A percentile compares a stretch with the other conserved stretches of the same genome.
These are phyloP conservation scores for Microdochium nivale DNA, from an alignment of 2,329 filamentous ascomycete species.

Conservation along the genomic window DNA sequence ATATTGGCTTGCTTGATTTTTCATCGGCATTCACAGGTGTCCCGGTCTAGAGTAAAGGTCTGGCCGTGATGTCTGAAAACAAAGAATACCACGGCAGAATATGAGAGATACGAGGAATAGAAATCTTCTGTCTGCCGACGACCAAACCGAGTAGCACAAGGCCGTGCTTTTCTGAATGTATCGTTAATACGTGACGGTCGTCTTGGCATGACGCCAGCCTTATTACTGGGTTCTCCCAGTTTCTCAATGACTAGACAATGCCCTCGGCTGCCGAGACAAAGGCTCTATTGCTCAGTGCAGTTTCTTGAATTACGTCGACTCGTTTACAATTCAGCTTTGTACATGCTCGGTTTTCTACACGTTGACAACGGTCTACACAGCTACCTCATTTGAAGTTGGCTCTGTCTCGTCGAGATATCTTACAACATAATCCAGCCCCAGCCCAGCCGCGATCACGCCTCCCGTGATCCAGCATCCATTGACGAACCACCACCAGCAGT, in stretches of 20 bases:
- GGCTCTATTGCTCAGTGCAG: too few relatives aligned
- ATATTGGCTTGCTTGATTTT: slow-evolving; percentile 26
- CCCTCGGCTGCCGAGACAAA: too few relatives aligned
- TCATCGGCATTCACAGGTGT: slow-evolving; percentile 24
- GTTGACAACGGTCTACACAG: too few relatives aligned
- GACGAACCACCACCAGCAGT: slow-evolving; percentile 73
- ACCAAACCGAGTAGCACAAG: too few relatives aligned
- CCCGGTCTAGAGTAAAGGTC: slow-evolving; percentile 22
- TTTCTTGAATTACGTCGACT: too few relatives aligned
- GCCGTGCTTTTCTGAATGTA: background rate
- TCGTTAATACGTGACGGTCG: too few relatives aligned
- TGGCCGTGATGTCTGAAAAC: slow-evolving; percentile 16
- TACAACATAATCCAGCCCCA: slow-evolving; percentile 51
- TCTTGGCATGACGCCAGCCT: too few relatives aligned
- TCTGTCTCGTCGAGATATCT: slow-evolving; percentile 29
- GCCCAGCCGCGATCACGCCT: slow-evolving; percentile 48
- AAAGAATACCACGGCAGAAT: background rate
- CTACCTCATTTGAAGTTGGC: slow-evolving; percentile 6
- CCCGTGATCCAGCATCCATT: slow-evolving; percentile 64
- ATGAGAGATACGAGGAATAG: slow-evolving; percentile 17
- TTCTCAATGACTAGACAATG: too few relatives aligned
- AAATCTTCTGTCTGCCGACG: slow-evolving; percentile 17
- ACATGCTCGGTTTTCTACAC: too few relatives aligned
- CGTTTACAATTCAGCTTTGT: too few relatives aligned
- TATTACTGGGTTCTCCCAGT: background rate